Evolutionary conservation across 176 grass and related monocot genomes (phyloP).

Genomic region (Ananas comosus): DNA sequence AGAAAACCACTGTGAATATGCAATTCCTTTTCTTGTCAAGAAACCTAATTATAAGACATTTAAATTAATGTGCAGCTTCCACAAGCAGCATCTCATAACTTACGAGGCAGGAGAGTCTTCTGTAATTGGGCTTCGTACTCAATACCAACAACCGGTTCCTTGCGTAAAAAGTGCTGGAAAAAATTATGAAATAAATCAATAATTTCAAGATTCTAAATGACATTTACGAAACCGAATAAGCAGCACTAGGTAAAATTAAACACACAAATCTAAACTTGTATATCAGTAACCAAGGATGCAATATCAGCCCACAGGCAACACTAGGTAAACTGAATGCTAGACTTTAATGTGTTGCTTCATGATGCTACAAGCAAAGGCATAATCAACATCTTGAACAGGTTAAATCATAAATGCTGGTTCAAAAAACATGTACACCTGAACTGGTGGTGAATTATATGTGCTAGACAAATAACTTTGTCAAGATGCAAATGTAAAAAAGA

Average conservation of each 20-base stretch:
- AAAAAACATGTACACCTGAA: too few species aligned
- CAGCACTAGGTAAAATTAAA: not conserved
- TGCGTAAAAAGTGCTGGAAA: constrained; percentile 82
- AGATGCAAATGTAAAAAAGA: constrained; percentile 10
- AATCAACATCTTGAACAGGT: too few species aligned
- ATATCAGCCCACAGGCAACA: not conserved
- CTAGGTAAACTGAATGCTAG: too few species aligned
- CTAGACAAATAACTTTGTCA: not conserved
- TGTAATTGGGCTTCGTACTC: constrained; percentile 97
- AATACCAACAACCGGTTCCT: constrained; percentile 86
- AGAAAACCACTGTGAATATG: too few species aligned
- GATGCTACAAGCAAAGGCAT: too few species aligned
- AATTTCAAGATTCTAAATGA: constrained; percentile 14
- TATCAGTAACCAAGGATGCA: not conserved
- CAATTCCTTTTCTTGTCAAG: not conserved
- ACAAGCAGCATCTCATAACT: constrained; percentile 20
- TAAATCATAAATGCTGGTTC: too few species aligned
- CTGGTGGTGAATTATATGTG: not conserved
- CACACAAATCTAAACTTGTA: not conserved
- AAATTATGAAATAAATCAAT: constrained; percentile 20
- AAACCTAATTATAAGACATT: not conserved
- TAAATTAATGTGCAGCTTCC: not conserved
- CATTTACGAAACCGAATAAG: not conserved
- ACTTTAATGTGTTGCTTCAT: too few species aligned
- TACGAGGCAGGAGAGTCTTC: constrained; percentile 94